phyloP scores from a whole-genome alignment of 805 yeast species.

The Saturnispora zaruensis region DNA sequence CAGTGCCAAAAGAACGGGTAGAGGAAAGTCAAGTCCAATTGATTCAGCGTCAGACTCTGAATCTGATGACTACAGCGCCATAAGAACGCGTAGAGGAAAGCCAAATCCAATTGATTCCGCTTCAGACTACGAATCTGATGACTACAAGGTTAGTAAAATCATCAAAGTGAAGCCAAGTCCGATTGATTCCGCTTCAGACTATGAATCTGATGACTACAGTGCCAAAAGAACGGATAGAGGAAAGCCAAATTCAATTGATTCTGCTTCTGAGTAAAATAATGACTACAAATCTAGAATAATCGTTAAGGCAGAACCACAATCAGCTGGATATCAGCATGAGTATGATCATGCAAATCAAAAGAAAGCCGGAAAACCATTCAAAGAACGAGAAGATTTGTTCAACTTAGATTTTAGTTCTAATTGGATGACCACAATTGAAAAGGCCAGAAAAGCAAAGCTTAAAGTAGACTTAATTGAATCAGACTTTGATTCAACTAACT shows the following conservation, averaged over 20 bases:
- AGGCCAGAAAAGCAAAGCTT: too few species aligned
- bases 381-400: too few species aligned
- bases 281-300: too few species aligned
- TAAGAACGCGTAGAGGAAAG: too few species aligned
- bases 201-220: neutral
- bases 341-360: too few species aligned
- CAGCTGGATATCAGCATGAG: too few species aligned
- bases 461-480: too few species aligned
- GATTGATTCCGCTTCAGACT: constrained; percentile 2
- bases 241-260: neutral
- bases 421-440: too few species aligned
- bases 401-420: too few species aligned
- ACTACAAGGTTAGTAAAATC: neutral
- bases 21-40: neutral
- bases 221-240: neutral
- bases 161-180: neutral
- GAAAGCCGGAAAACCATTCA: too few species aligned
- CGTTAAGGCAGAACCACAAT: too few species aligned
- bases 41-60: constrained; percentile 1
- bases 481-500: too few species aligned
- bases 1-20: neutral
- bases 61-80: neutral
- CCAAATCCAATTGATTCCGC: neutral
- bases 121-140: neutral
- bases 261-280: constrained; percentile 1